Base-by-base conservation (phyloP, 1,284 basidiomycete genomes). In the Pholiota adiposa region DNA sequence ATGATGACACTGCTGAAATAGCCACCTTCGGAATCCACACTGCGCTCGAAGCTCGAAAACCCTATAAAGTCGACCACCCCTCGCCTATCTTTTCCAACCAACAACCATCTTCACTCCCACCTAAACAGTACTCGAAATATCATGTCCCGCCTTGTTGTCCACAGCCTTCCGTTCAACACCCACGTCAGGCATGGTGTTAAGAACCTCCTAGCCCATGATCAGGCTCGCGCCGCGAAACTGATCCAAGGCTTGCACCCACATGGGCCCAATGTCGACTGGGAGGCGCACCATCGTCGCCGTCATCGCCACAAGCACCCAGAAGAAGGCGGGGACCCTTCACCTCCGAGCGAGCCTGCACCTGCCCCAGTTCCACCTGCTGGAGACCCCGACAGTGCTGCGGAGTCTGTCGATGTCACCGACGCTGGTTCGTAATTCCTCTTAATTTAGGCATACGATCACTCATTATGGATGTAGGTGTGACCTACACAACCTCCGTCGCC, bases 341-440 rank as follows among this genome's bases (percentile, higher is more conserved):
- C 48, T 19, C 49, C 57, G 16, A 53, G 50, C 36, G 57, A 60
- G n/a, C 57, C 60, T 12, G 25, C 54, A 18, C 29, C 50, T 34
- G 56, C 60, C 27, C 67, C 57, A 56, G 63, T 65, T 48, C 68
- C 63, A 59, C 61, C 63, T 51, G 69, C 53, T 56, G 70, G 66
- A 4, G 57, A 62, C 25, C 55, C 64, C 12, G 49, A 59, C 9
- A 48, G 58, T 12, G 11, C 58, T 21, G 65, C 63, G 48, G 66
- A 73, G 31, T 77, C 76, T 46, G 79, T 87, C 56, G 78, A 84
- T 53, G 84, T 83, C 23, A 85, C 80, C 29, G 81, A 87, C 69
- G 74, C 83, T 49, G 82, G 83, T 76, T 55, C n/a, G 69, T 68
- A 8, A 18, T 41, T 63, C 29, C 8, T 53, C 43, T 41, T 46